phyloP scores from a whole-genome alignment of 345 rosid species.

The Draba incana region DNA sequence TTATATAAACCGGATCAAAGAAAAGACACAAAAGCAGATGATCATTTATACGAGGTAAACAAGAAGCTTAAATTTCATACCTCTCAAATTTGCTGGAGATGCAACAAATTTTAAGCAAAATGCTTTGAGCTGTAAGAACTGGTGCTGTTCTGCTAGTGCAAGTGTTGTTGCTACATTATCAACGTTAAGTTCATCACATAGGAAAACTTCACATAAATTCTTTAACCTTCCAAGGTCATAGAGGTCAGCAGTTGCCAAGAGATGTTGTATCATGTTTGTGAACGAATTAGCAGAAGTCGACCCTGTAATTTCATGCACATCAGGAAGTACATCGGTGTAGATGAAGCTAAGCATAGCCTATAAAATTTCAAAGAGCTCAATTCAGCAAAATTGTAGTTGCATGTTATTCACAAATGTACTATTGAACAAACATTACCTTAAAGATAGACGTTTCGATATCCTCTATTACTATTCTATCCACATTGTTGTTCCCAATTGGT shows the following conservation, averaged over 20 bases:
- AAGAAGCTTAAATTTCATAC: conserved; percentile 40
- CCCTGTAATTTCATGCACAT: conserved; percentile 68
- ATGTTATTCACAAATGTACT: not conserved
- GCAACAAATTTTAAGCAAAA: conserved; percentile 86
- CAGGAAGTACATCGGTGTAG: conserved; percentile 84
- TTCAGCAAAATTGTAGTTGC: conserved; percentile 24
- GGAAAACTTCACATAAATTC: conserved; percentile 71
- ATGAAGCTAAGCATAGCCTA: conserved; percentile 93
- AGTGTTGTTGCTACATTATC: conserved; percentile 91
- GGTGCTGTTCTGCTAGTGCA: conserved; percentile 94
- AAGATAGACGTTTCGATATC: conserved; percentile 86
- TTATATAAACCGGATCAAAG: too few relatives aligned
- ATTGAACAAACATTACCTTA: conserved; percentile 56
- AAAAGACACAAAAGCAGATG: conserved; percentile 9
- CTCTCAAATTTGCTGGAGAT: conserved; percentile 76
- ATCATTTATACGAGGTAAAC: conserved; percentile 15
- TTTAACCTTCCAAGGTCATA: conserved; percentile 85
- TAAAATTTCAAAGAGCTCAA: conserved; percentile 22
- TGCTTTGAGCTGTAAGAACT: conserved; percentile 72
- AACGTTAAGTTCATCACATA: conserved; percentile 75
- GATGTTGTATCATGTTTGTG: conserved; percentile 87
- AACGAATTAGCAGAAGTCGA: conserved; percentile 59
- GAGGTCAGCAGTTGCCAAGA: conserved; percentile 84
- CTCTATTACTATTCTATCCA: conserved; percentile 57
- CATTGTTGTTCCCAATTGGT: conserved; percentile 69